Percentiles rank a stretch among this genome's conserved stretches.
Conservation (phyloP, 352 stramenopile species). For the Pythium utonaiense region DNA sequence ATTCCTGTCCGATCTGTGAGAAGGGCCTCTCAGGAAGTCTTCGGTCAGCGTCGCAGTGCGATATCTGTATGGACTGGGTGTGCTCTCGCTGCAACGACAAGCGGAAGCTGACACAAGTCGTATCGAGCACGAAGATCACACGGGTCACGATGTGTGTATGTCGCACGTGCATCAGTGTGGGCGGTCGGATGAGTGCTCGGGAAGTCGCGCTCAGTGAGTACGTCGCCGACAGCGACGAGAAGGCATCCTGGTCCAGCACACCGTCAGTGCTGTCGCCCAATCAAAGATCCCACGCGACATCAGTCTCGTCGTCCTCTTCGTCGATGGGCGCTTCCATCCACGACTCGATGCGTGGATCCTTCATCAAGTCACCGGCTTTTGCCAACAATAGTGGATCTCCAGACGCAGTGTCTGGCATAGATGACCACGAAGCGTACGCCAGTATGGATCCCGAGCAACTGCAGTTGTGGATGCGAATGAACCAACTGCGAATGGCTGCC, state of each 20-base stretch:
- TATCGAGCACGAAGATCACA: neutral
- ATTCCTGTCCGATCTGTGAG: neutral
- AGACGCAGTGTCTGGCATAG: neutral
- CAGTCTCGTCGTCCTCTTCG: neutral
- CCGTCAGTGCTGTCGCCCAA: no score
- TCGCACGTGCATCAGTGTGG: neutral
- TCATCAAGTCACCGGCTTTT: no score
- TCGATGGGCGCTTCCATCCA: neutral
- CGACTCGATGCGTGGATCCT: neutral
- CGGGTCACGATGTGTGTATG: neutral
- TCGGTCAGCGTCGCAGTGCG: neutral
- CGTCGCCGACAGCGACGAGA: neutral
- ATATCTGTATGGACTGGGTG: conserved; percentile 1
- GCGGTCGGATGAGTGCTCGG: neutral
- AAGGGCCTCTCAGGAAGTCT: neutral
- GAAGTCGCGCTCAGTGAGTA: conserved; percentile 11
- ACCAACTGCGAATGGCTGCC: conserved; percentile 9
- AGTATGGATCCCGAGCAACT: conserved; percentile 7
- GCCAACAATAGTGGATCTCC: no score
- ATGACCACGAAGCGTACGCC: neutral
- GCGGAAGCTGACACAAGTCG: conserved; percentile 11
- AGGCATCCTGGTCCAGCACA: no score
- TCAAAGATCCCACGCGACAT: neutral
- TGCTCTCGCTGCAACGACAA: conserved; percentile 15
- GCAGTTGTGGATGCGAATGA: conserved; percentile 5